A percentile compares a stretch with the other conserved stretches of the same genome.
phyloP scores from a whole-genome alignment of 2,329 filamentous ascomycete species.

The Aspergillus awamori region DNA sequence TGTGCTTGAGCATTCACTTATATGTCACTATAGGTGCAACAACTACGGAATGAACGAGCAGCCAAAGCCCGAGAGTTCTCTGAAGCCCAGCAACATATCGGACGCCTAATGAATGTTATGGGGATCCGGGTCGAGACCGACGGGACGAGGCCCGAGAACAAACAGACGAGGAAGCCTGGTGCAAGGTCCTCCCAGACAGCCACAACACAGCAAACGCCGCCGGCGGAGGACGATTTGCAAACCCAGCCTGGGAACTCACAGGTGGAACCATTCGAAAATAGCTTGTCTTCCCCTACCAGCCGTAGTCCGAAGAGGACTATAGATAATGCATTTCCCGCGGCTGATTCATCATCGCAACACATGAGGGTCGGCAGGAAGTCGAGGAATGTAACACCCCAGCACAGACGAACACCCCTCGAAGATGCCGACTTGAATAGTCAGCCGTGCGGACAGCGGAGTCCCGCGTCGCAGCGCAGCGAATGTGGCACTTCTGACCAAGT shows the following conservation, averaged over 20 bases:
- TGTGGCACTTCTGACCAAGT: slow-evolving; percentile 13
- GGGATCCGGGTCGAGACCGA: slow-evolving; percentile 33
- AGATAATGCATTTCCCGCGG: slow-evolving; percentile 24
- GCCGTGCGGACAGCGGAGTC: slow-evolving; percentile 23
- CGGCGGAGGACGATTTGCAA: slow-evolving; percentile 25
- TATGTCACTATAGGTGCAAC: slow-evolving; percentile 31
- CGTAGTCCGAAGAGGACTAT: slow-evolving; percentile 35
- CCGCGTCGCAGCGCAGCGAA: slow-evolving; percentile 16
- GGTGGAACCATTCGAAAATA: slow-evolving; percentile 26
- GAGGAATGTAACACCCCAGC: slow-evolving; percentile 14
- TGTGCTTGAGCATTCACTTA: not conserved
- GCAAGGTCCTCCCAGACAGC: slow-evolving; percentile 14
- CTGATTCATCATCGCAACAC: slow-evolving; percentile 15
- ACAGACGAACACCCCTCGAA: slow-evolving; percentile 27
- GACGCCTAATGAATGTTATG: slow-evolving; percentile 44
- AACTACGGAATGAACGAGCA: slow-evolving; percentile 38
- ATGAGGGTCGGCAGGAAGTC: slow-evolving; percentile 9
- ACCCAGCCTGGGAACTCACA: slow-evolving; percentile 15
- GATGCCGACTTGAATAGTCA: slow-evolving; percentile 33
- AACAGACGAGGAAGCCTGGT: slow-evolving; percentile 22
- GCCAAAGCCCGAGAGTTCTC: slow-evolving; percentile 44
- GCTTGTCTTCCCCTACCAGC: slow-evolving; percentile 20
- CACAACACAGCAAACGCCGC: slow-evolving; percentile 19
- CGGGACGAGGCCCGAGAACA: slow-evolving; percentile 19
- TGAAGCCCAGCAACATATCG: slow-evolving; percentile 44